Conservation (phyloP, 129 eudicot genomes). For the Flaveria bidentis region DNA sequence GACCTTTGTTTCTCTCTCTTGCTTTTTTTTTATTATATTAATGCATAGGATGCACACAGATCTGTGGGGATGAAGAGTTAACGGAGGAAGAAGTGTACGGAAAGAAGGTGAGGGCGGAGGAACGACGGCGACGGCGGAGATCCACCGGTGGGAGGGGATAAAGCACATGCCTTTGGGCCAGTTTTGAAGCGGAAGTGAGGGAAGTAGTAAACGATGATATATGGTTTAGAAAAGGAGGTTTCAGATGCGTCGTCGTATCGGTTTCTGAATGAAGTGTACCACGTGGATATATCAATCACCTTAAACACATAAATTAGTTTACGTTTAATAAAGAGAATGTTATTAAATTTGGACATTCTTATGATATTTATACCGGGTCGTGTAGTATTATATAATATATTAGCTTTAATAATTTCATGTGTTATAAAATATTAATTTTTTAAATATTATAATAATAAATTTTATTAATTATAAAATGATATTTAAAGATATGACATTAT, state of each 20-base stretch:
- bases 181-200: conserved; percentile 4
- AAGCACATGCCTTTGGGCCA: conserved; percentile 22
- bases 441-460: too few relatives aligned
- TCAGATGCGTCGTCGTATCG: conserved; percentile 6
- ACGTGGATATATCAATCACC: conserved; percentile 6
- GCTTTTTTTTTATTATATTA: background rate
- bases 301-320: too few relatives aligned
- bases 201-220: background rate
- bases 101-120: background rate
- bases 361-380: too few relatives aligned
- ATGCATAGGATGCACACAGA: conserved; percentile 7
- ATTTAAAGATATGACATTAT: too few relatives aligned
- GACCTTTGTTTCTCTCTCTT: conserved; percentile 16
- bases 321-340: too few relatives aligned
- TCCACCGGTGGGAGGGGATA: conserved; percentile 26
- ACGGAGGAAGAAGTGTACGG: background rate
- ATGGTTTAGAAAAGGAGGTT: conserved; percentile 6
- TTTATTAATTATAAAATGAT: too few relatives aligned
- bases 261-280: conserved; percentile 9
- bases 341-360: too few relatives aligned
- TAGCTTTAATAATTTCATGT: too few relatives aligned
- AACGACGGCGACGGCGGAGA: conserved; percentile 18
- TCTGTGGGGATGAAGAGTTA: background rate
- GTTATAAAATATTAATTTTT: too few relatives aligned
- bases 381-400: too few relatives aligned